A percentile compares a stretch with the other conserved stretches of the same genome.
These are phyloP conservation scores for Celoporthe dispersa DNA, from an alignment of 2,329 filamentous ascomycete species.

Conservation along the genomic window DNA sequence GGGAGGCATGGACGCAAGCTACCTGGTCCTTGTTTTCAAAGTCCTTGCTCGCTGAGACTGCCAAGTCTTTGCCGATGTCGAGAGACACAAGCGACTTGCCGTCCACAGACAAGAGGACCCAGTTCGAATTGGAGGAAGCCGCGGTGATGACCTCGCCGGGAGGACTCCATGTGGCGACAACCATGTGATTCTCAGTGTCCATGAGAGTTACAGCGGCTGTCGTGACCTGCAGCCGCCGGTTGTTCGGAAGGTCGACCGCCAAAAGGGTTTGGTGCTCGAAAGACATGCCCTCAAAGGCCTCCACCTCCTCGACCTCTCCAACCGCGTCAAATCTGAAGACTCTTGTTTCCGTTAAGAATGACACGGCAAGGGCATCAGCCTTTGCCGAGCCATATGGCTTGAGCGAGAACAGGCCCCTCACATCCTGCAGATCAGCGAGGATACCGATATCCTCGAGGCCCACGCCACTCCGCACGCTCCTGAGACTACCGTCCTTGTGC, in stretches of 20 bases:
- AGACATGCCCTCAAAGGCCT: conserved; percentile 71
- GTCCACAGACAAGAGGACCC: conserved; percentile 74
- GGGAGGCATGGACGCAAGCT: conserved; percentile 80
- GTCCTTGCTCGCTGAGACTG: conserved; percentile 61
- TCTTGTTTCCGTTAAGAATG: conserved; percentile 82
- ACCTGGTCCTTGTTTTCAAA: conserved; percentile 75
- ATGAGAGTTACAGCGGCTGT: conserved; percentile 64
- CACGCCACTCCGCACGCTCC: conserved; percentile 92
- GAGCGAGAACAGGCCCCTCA: conserved; percentile 74
- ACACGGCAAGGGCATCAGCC: conserved; percentile 75
- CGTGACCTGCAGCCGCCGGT: conserved; percentile 77
- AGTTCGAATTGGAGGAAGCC: conserved; percentile 73
- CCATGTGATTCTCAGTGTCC: conserved; percentile 60
- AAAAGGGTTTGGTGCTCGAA: conserved; percentile 75
- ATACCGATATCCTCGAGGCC: conserved; percentile 87
- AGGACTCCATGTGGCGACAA: conserved; percentile 62
- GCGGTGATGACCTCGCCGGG: conserved; percentile 69
- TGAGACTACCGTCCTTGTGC: conserved; percentile 83
- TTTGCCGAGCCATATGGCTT: conserved; percentile 52
- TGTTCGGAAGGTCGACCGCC: conserved; percentile 66
- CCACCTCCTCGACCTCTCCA: conserved; percentile 85
- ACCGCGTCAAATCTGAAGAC: conserved; percentile 75
- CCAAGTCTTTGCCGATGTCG: conserved; percentile 62
- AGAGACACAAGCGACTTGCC: conserved; percentile 76
- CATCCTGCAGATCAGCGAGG: conserved; percentile 76